Evolutionary conservation across 257 asterid species (phyloP).

Genomic region (Solanum pinnatisectum): DNA sequence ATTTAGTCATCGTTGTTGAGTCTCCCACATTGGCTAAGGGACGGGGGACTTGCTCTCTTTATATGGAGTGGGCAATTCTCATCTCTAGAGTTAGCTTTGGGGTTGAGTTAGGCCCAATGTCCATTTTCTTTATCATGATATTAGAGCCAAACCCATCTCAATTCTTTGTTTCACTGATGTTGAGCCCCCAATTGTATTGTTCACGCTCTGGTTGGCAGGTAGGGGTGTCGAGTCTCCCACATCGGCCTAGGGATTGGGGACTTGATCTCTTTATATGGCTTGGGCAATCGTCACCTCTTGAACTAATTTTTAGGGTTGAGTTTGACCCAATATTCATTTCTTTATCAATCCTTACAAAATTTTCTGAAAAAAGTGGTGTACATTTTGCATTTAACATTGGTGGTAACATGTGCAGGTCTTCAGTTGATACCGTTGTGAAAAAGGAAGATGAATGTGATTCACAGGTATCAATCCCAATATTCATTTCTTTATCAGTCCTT

Average conservation of each 20-base stretch:
- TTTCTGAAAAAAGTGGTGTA: not conserved
- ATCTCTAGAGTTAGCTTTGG: not conserved
- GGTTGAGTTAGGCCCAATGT: not conserved
- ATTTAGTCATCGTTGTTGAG: not conserved
- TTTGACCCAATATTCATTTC: not conserved
- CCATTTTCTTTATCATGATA: not conserved
- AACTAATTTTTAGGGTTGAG: not conserved
- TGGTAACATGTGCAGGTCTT: constrained; percentile 21
- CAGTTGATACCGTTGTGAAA: constrained; percentile 2
- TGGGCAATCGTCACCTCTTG: not conserved
- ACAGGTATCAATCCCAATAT: constrained; percentile 15
- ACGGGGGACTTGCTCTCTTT: not conserved
- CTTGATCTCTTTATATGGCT: not conserved
- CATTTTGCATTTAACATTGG: not conserved
- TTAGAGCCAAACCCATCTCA: not conserved
- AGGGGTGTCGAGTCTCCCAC: not conserved
- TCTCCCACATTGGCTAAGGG: not conserved
- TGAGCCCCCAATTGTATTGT: not conserved
- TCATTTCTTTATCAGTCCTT: not conserved
- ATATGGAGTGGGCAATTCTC: not conserved
- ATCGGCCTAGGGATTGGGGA: not conserved
- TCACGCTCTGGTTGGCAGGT: not conserved
- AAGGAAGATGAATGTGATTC: constrained; percentile 14
- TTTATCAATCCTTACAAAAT: not conserved
- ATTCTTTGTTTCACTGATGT: not conserved